Conservation (phyloP, 352 stramenopile species). For the Globisporangium solare region DNA sequence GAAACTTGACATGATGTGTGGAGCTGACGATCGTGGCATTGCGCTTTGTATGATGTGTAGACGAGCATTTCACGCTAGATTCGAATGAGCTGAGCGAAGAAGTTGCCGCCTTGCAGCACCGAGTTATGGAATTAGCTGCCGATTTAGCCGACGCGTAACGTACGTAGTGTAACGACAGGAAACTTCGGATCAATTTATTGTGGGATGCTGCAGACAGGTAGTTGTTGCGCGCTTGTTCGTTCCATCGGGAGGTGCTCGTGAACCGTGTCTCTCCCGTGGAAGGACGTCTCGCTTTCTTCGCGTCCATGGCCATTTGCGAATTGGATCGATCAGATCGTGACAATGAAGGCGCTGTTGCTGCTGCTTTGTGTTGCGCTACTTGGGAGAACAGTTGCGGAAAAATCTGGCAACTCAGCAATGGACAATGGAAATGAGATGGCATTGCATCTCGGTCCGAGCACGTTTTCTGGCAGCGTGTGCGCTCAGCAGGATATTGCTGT, state of each 20-base stretch:
- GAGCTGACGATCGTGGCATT: not conserved
- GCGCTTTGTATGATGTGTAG: constrained; percentile 9
- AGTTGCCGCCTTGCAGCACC: constrained; percentile 53
- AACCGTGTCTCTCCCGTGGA: not conserved
- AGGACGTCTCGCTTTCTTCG: no score
- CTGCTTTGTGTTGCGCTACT: not conserved
- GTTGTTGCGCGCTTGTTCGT: not conserved
- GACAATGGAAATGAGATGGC: not conserved
- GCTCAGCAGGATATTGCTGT: not conserved
- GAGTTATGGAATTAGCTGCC: constrained; percentile 51
- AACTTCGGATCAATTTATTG: not conserved
- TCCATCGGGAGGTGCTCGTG: not conserved
- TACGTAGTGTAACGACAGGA: not conserved
- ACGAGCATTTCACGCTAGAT: constrained; percentile 48
- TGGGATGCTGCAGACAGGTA: not conserved
- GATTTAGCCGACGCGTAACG: constrained; percentile 43
- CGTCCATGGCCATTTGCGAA: not conserved
- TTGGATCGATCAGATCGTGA: not conserved
- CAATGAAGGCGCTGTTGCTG: not conserved
- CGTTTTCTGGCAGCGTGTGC: constrained; percentile 12
- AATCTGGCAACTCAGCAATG: not conserved
- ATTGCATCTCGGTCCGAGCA: not conserved
- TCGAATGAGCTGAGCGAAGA: constrained; percentile 60
- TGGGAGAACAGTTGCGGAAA: not conserved
- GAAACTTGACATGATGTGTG: not conserved